Evolutionary conservation across 129 eudicot species (phyloP).

Genomic region (Mikania micrantha): DNA sequence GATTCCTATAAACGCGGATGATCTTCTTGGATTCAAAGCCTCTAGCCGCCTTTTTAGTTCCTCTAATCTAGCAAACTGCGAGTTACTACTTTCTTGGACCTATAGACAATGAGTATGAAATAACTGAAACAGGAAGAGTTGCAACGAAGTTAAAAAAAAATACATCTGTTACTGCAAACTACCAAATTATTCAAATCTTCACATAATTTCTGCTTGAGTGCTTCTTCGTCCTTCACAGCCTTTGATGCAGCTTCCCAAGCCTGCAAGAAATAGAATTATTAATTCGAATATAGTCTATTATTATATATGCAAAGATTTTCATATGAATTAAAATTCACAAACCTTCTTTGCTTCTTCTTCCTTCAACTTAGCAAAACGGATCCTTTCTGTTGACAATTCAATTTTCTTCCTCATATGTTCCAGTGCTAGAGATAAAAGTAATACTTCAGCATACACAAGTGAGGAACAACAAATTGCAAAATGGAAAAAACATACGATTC

Average conservation of each 20-base stretch:
- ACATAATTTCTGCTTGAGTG: slow-evolving; percentile 73
- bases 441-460: not conserved
- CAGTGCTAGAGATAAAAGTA: slow-evolving; percentile 52
- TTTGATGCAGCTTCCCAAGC: slow-evolving; percentile 83
- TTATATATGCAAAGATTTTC: not conserved
- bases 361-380: slow-evolving; percentile 73
- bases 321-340: slow-evolving; percentile 7
- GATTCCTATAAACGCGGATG: slow-evolving; percentile 28
- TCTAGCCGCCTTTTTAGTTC: slow-evolving; percentile 88
- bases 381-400: slow-evolving; percentile 79
- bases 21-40: slow-evolving; percentile 81
- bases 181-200: slow-evolving; percentile 87
- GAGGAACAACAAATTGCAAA: not conserved
- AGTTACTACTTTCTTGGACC: slow-evolving; percentile 81
- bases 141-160: no score
- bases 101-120: slow-evolving; percentile 17
- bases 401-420: slow-evolving; percentile 98
- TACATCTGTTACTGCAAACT: not conserved
- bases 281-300: not conserved
- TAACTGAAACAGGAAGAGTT: not conserved
- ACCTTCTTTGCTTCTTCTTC: slow-evolving; percentile 87
- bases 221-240: slow-evolving; percentile 89
- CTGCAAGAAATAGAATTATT: slow-evolving; percentile 29
- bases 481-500: slow-evolving; percentile 2
- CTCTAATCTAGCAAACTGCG: slow-evolving; percentile 78